Conservation (phyloP, 1,139 yeast genomes). For the Blastobotrys illinoisensis region DNA sequence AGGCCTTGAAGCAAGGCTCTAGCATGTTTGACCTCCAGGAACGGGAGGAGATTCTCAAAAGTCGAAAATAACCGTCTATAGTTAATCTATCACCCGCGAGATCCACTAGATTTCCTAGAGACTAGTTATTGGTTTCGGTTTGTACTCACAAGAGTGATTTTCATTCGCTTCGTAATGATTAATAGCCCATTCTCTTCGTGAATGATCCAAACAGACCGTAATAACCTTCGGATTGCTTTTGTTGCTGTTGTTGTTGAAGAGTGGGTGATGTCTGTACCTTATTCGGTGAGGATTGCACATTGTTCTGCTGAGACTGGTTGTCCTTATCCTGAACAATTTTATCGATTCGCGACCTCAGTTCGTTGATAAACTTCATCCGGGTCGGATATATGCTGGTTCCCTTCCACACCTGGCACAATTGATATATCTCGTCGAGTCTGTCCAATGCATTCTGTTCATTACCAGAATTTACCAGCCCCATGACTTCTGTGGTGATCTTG, state of each 20-base stretch:
- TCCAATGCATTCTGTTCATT: constrained; percentile 22
- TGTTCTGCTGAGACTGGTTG: constrained; percentile 1
- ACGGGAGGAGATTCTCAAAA: constrained; percentile 3
- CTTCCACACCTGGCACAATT: constrained; percentile 28
- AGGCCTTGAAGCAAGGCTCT: constrained; percentile 36
- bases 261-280: neutral
- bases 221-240: constrained; percentile 11
- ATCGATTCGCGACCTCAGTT: constrained; percentile 25
- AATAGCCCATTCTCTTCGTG: constrained; percentile 20
- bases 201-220: constrained; percentile 21
- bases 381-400: constrained; percentile 25
- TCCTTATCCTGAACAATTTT: constrained; percentile 12
- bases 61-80: neutral
- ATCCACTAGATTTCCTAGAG: no score
- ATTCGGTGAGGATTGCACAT: neutral
- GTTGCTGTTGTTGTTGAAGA: constrained; percentile 7
- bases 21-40: constrained; percentile 35
- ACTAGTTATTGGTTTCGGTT: no score
- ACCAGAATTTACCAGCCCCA: constrained; percentile 18
- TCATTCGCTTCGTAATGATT: no score
- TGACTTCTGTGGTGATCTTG: constrained; percentile 18
- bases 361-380: constrained; percentile 21
- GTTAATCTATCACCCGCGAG: no score
- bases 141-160: neutral
- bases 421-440: constrained; percentile 19